Conservation (phyloP, 1,284 basidiomycete genomes). For the Vanrija sp. region DNA sequence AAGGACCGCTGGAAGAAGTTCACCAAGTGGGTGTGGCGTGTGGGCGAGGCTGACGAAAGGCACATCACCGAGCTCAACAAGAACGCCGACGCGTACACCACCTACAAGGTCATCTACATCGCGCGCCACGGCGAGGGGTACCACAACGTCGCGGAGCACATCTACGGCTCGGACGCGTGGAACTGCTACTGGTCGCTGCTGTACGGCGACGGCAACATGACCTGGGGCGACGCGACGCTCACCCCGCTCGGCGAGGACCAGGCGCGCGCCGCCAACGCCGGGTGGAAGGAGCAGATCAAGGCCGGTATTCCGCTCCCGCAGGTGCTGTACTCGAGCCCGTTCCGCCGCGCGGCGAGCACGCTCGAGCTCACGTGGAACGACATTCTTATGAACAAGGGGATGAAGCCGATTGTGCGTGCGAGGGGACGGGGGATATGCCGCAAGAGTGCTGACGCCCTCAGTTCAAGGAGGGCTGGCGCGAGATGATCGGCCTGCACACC, state of each 20-base stretch:
- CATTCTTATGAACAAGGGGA: constrained; percentile 18
- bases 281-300: constrained; percentile 32
- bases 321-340: constrained; percentile 34
- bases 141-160: constrained; percentile 30
- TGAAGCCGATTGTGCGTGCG: constrained; percentile 7
- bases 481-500: constrained; percentile 37
- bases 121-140: constrained; percentile 48
- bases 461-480: constrained; percentile 35
- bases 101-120: constrained; percentile 45
- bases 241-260: constrained; percentile 28
- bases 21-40: constrained; percentile 5
- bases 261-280: constrained; percentile 23
- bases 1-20: constrained; percentile 23
- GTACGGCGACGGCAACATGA: constrained; percentile 32
- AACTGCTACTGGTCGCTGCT: constrained; percentile 31
- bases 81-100: constrained; percentile 25
- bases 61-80: constrained; percentile 29
- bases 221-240: constrained; percentile 35
- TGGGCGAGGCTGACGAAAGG: constrained; percentile 3
- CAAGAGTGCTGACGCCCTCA: constrained; percentile 4
- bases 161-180: constrained; percentile 44
- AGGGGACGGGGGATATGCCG: too few relatives aligned
- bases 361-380: constrained; percentile 38
- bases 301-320: constrained; percentile 32
- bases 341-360: constrained; percentile 32